Conservation (phyloP, 768 basidiomycete species). For the Lactarius pseudohatsudake region DNA sequence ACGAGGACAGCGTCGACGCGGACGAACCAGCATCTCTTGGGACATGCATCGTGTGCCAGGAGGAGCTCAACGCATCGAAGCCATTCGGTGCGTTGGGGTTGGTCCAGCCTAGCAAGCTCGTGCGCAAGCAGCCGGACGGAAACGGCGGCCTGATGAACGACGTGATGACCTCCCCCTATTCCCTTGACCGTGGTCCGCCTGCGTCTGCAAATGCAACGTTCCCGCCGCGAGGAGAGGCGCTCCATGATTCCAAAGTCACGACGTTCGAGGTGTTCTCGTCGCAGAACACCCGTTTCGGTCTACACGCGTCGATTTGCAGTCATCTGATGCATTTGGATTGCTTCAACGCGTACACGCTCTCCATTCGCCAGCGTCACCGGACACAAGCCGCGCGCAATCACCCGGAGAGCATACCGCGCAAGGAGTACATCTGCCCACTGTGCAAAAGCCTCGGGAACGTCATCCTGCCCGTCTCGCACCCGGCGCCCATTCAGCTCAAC, state of each 20-base stretch:
- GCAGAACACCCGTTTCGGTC: constrained; percentile 75
- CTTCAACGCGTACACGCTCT: constrained; percentile 85
- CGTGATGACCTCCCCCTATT: constrained; percentile 57
- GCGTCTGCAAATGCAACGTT: constrained; percentile 41
- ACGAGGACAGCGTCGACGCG: constrained; percentile 52
- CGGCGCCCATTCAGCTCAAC: constrained; percentile 50
- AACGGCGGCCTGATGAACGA: constrained; percentile 67
- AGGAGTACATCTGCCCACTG: constrained; percentile 94
- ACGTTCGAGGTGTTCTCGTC: constrained; percentile 76
- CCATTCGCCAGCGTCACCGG: constrained; percentile 84
- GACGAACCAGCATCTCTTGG: constrained; percentile 65
- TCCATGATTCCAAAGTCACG: constrained; percentile 46
- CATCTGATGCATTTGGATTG: constrained; percentile 98
- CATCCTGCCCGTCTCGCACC: constrained; percentile 75
- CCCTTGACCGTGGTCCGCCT: constrained; percentile 57
- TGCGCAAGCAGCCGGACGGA: constrained; percentile 75
- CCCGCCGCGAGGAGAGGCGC: constrained; percentile 53
- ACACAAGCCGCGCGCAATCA: constrained; percentile 90
- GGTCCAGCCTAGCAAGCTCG: constrained; percentile 82
- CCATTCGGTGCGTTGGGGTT: constrained; percentile 86
- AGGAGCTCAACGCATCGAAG: constrained; percentile 70
- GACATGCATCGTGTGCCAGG: constrained; percentile 98
- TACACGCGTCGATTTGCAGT: constrained; percentile 85
- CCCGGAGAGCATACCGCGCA: constrained; percentile 89
- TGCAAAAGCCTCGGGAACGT: constrained; percentile 97